A percentile compares a stretch with the other conserved stretches of the same genome.
Conservation (phyloP, 2,329 filamentous ascomycete species). For the Biscogniauxia mediterranea region DNA sequence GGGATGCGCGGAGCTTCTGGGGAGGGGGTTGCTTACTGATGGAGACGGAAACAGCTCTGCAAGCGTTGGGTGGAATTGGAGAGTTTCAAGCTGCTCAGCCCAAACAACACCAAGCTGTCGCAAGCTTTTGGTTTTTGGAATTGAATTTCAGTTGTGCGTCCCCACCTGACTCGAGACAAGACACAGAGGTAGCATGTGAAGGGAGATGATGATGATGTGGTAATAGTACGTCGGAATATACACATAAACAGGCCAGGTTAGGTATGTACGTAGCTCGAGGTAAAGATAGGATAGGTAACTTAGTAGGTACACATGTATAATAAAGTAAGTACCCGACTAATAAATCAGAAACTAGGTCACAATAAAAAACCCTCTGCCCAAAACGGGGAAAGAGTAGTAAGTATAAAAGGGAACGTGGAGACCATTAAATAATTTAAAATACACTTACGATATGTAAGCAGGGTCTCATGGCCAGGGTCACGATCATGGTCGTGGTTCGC, state of each 20-base stretch:
- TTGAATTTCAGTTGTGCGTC: background rate
- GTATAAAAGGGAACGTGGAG: background rate
- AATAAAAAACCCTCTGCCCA: background rate
- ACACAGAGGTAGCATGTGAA: background rate
- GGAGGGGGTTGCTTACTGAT: background rate
- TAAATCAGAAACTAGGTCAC: background rate
- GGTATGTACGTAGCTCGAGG: background rate
- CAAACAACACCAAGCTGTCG: background rate
- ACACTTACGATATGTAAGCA: background rate
- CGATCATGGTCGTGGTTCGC: background rate
- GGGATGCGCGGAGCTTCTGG: background rate
- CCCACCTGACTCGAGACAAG: background rate
- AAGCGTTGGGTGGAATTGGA: background rate
- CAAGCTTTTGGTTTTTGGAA: background rate
- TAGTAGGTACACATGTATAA: no score
- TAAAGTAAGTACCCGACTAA: no score
- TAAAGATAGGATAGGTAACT: background rate
- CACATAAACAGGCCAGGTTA: no score
- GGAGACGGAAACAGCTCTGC: background rate
- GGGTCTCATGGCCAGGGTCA: no score
- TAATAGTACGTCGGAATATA: no score
- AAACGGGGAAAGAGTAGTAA: background rate
- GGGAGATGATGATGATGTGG: no score
- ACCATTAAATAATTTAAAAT: background rate
- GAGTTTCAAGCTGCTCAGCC: background rate